Conservation (phyloP, 352 stramenopile species). For the Phytophthora citrophthora region DNA sequence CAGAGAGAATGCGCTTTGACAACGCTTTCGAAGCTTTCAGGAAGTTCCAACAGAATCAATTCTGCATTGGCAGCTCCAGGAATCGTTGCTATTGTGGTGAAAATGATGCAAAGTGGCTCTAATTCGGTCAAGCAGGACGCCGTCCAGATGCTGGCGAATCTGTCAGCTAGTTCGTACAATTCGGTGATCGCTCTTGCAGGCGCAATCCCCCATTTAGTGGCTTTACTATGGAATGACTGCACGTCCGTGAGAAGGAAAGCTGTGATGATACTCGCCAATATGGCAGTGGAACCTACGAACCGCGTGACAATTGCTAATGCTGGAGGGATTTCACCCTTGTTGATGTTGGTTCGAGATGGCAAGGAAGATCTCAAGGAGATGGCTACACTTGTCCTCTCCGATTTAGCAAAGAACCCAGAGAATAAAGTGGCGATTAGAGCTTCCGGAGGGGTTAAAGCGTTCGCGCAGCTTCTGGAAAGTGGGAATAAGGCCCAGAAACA, state of each 20-base stretch:
- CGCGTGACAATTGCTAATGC: conserved; percentile 2
- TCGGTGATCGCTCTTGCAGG: conserved; percentile 5
- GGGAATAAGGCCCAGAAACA: conserved; percentile 12
- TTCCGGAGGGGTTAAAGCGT: conserved; percentile 3
- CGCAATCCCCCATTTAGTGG: conserved; percentile 9
- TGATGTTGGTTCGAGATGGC: conserved; percentile 10
- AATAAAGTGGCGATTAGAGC: conserved; percentile 16
- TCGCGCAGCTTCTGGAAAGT: conserved; percentile 6
- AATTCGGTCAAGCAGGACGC: too few relatives aligned
- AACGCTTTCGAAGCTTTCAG: neutral
- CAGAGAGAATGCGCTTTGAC: conserved; percentile 9
- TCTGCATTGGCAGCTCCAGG: neutral
- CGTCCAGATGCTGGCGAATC: conserved; percentile 2
- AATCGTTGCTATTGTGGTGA: neutral
- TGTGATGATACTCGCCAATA: conserved; percentile 6
- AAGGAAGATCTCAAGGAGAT: conserved; percentile 14
- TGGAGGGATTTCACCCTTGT: conserved; percentile 16
- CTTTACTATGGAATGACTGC: conserved; percentile 13
- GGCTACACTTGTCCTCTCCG: neutral
- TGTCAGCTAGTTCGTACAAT: conserved; percentile 12
- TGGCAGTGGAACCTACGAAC: neutral
- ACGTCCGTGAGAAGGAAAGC: neutral
- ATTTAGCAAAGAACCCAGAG: conserved; percentile 2
- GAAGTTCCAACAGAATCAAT: neutral
- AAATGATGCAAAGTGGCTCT: too few relatives aligned